These are phyloP conservation scores for Fibroporia radiculosa DNA, from an alignment of 768 basidiomycete species.

Conservation along the genomic window DNA sequence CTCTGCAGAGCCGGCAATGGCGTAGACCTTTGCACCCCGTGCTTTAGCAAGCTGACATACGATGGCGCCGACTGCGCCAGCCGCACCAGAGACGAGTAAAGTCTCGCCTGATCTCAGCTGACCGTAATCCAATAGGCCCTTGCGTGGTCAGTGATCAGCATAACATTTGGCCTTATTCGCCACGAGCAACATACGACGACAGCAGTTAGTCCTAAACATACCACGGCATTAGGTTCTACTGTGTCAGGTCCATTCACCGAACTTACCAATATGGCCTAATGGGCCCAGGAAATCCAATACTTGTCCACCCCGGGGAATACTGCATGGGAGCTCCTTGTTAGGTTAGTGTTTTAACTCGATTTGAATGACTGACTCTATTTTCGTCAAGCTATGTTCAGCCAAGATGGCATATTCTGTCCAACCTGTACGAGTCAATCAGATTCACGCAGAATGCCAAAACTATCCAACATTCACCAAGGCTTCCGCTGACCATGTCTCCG, in stretches of 20 bases:
- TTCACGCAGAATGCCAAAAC: neutral
- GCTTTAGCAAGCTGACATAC: constrained; percentile 81
- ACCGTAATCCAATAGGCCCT: constrained; percentile 82
- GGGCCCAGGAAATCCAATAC: constrained; percentile 73
- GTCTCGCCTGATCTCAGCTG: constrained; percentile 78
- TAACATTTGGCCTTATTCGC: neutral
- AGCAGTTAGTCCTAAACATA: constrained; percentile 75
- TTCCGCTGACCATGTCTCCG: constrained; percentile 65
- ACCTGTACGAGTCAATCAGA: constrained; percentile 34
- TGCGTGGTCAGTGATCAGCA: neutral
- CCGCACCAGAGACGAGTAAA: constrained; percentile 83
- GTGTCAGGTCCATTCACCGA: neutral
- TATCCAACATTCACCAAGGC: constrained; percentile 45
- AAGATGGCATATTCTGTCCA: constrained; percentile 75
- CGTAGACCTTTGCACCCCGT: constrained; percentile 75
- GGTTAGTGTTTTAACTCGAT: neutral
- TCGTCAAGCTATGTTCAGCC: constrained; percentile 41
- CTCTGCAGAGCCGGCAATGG: constrained; percentile 75
- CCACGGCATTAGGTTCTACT: constrained; percentile 11
- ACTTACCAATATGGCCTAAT: constrained; percentile 62
- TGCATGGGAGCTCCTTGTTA: constrained; percentile 15
- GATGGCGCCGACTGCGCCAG: constrained; percentile 81
- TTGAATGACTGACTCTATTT: constrained; percentile 47
- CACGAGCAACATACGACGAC: constrained; percentile 58
- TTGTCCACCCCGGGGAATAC: constrained; percentile 50